Evolutionary conservation across 305 asterid species (phyloP).

Genomic region (Fraxinus nigra): DNA sequence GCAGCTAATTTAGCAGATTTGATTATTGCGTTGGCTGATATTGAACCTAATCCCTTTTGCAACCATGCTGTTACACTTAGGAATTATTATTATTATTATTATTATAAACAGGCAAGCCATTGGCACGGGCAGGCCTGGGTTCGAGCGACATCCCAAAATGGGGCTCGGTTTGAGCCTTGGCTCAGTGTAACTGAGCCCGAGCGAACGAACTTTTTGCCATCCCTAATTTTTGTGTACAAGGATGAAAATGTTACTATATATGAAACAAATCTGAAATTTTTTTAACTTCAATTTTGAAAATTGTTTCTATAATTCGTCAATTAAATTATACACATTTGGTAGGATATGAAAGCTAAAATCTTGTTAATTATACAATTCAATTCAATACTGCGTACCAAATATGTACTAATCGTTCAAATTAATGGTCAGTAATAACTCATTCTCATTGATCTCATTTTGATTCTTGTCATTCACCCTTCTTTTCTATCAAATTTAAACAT

Average conservation of each 20-base stretch:
- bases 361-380: no score
- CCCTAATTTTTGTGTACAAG: background rate
- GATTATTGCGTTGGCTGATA: slow-evolving; percentile 73
- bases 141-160: no score
- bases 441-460: background rate
- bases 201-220: no score
- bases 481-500: no score
- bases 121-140: no score
- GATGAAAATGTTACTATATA: background rate
- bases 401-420: background rate
- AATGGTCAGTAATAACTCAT: no score
- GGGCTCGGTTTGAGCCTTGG: no score
- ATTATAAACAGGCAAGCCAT: no score
- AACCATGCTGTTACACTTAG: slow-evolving; percentile 60
- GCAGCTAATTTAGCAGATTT: slow-evolving; percentile 90
- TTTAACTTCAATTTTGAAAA: background rate
- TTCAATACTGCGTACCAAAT: background rate
- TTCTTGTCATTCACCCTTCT: background rate
- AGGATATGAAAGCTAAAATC: no score
- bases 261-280: background rate
- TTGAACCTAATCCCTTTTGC: slow-evolving; percentile 42
- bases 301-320: background rate
- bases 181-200: no score
- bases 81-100: no score
- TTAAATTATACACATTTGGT: no score